Conservation (phyloP, 306 rosid species). For the Lupinus albus region DNA sequence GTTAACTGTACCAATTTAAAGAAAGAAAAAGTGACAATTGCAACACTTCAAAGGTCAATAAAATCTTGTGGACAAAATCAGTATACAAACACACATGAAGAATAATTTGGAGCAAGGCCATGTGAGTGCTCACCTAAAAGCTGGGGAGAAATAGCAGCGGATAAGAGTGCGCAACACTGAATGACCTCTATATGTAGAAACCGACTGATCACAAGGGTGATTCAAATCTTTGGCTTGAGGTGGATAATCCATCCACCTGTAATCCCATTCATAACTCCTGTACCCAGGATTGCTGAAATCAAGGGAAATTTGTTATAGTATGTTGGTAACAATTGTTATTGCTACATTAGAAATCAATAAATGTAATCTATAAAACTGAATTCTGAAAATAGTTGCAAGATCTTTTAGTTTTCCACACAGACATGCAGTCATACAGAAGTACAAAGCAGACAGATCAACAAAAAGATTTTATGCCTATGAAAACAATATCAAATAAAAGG, state of each 20-base stretch:
- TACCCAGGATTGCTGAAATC: slow-evolving; percentile 57
- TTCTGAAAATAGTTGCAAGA: slow-evolving; percentile 10
- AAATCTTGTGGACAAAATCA: not conserved
- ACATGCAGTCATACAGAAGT: not conserved
- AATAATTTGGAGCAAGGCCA: too few relatives aligned
- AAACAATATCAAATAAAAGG: not conserved
- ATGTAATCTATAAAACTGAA: slow-evolving; percentile 17
- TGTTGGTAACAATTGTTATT: slow-evolving; percentile 28
- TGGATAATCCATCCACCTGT: slow-evolving; percentile 97
- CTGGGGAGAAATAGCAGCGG: slow-evolving; percentile 93
- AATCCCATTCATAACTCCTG: slow-evolving; percentile 79
- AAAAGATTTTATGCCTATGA: not conserved
- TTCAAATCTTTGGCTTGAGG: slow-evolving; percentile 57
- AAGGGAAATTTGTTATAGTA: slow-evolving; percentile 20
- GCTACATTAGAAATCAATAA: slow-evolving; percentile 14
- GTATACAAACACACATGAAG: not conserved
- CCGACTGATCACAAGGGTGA: slow-evolving; percentile 81
- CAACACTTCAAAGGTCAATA: not conserved
- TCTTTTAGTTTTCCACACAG: slow-evolving; percentile 18
- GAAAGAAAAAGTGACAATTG: not conserved
- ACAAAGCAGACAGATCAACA: not conserved
- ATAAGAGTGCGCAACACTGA: slow-evolving; percentile 86
- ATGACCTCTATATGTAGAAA: slow-evolving; percentile 88
- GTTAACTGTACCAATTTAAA: not conserved
- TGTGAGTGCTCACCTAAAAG: slow-evolving; percentile 60